Percentiles rank a stretch among this genome's conserved stretches.
Conservation (phyloP, 2,329 filamentous ascomycete genomes). For the Paecilomyces sp. region DNA sequence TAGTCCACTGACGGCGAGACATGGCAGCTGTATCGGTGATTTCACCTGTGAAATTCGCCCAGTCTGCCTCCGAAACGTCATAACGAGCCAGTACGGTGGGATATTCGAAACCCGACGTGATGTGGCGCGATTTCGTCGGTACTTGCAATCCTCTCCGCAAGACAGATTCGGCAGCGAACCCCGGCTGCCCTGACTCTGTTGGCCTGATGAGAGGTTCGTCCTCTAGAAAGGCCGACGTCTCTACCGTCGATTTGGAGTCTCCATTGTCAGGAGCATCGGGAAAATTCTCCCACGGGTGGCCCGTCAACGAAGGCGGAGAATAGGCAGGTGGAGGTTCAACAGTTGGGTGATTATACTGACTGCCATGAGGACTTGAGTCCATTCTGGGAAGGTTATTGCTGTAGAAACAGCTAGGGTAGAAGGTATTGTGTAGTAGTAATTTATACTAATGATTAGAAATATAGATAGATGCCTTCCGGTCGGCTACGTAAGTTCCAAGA, state of each 20-base stretch:
- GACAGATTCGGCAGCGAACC: constrained; percentile 11
- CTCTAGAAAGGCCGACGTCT: constrained; percentile 2
- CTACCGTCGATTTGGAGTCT: background rate
- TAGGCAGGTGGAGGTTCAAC: background rate
- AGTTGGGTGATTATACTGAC: background rate
- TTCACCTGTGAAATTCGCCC: constrained; percentile 20
- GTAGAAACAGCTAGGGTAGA: background rate
- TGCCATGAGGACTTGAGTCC: background rate
- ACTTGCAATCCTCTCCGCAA: constrained; percentile 22
- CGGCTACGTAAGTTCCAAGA: background rate
- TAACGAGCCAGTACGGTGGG: constrained; percentile 16
- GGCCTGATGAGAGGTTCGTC: constrained; percentile 8
- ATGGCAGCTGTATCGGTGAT: constrained; percentile 20
- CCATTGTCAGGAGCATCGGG: background rate
- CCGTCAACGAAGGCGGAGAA: background rate
- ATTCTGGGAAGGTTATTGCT: background rate
- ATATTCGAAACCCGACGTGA: constrained; percentile 25
- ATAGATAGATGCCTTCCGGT: background rate
- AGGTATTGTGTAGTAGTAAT: background rate
- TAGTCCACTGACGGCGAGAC: constrained; percentile 21
- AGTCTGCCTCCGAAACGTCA: constrained; percentile 14
- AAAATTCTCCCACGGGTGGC: background rate
- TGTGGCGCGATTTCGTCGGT: constrained; percentile 15
- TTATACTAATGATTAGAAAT: background rate
- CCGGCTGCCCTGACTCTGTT: constrained; percentile 9